Evolutionary conservation across 768 basidiomycete genomes (phyloP).

Genomic region (Leccinum variicolor): DNA sequence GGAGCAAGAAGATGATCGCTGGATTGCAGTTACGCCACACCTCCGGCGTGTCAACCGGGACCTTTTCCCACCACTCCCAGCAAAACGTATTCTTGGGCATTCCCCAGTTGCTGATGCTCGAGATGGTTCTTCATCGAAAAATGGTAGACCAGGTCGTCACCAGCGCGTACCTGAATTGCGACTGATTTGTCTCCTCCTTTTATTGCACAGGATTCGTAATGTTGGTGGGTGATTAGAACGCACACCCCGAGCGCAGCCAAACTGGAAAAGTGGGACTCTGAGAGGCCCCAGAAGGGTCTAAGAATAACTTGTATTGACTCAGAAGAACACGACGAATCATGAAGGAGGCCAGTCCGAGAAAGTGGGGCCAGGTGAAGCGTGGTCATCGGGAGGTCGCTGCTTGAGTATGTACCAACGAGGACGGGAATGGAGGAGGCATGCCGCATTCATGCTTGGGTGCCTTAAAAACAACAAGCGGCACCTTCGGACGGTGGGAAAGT

Average conservation of each 20-base stretch:
- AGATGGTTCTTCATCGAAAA: slow-evolving; percentile 55
- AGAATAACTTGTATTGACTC: slow-evolving; percentile 47
- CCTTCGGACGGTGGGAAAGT: no score
- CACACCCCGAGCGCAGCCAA: no score
- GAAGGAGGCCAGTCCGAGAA: slow-evolving; percentile 49
- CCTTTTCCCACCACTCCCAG: slow-evolving; percentile 90
- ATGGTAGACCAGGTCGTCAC: no score
- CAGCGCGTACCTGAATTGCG: neutral
- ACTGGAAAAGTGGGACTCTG: no score
- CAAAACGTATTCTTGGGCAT: slow-evolving; percentile 95
- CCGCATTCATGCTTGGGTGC: no score
- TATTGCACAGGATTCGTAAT: slow-evolving; percentile 9
- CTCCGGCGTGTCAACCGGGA: slow-evolving; percentile 83
- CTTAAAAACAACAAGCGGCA: no score
- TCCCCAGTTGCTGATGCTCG: slow-evolving; percentile 82
- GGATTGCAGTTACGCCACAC: slow-evolving; percentile 72
- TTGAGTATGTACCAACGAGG: no score
- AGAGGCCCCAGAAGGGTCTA: slow-evolving; percentile 44
- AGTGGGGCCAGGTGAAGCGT: slow-evolving; percentile 20
- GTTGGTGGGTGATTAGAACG: no score
- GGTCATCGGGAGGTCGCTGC: no score
- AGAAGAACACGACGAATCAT: slow-evolving; percentile 46
- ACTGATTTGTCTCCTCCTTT: neutral
- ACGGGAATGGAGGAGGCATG: no score
- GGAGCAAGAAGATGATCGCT: slow-evolving; percentile 77